Evolutionary conservation across 2,329 filamentous ascomycete genomes (phyloP), one percentile per base, ranked within the genome.

Genomic region (Sporothrix variecibatus): DNA sequence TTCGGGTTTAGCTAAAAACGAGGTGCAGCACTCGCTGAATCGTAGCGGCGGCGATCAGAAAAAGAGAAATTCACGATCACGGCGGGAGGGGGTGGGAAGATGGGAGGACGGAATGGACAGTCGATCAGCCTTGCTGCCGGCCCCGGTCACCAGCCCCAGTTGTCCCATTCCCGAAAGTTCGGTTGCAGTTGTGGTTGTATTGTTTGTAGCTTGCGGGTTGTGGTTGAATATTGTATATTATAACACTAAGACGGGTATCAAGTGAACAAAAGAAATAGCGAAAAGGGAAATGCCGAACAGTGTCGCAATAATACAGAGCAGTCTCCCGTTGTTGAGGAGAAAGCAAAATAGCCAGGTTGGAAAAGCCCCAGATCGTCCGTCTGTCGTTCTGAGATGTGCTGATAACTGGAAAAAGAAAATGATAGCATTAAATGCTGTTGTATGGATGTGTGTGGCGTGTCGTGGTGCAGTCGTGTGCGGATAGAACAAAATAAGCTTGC

Each of bases 241-340:
- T 72, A 70, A 67, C 34, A 69, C 69, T 72, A 56, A 64, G 58
- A 72, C 34, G 71, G 73, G 73, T 73, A 75, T 73, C 64, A 65
- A 73, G 72, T 64, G 58, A 71, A 56, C n/a, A 58, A 68, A 62
- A 26, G 40, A 70, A 69, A 65, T 9, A 26, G 12, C 20, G 23
- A 28, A 64, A 20, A 40, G 15, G 5, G 34, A 28, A 53, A 28
- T n/a, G 34, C 9, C 40, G 15, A 5, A 53, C 11, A 49, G 17
- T 34, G 51, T 60, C 58, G 34, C 53, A 65, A 65, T 65, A 20
- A 23, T 46, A 69, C 65, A 65, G 20, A 49, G 4, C 28, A 11
- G 17, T 31, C 28, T 23, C 26, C 26, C 6, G 20, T n/a, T 8
- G 43, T 67, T 1, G 38, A 34, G 28, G 23, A 23, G 34, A 38